Base-by-base conservation (phyloP, 23 red algal species). In the Gracilaria caudata region DNA sequence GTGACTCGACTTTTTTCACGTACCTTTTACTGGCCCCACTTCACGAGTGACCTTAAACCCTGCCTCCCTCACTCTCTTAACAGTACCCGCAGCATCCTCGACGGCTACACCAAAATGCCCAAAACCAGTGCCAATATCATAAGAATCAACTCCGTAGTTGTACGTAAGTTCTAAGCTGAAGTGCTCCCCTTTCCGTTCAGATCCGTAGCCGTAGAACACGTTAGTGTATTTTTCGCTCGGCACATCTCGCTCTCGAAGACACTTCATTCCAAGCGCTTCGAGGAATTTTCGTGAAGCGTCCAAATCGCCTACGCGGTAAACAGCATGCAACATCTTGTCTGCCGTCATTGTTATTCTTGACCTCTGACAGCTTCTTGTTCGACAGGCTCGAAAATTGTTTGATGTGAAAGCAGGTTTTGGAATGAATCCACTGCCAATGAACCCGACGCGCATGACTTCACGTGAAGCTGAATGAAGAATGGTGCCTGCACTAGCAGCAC, bases 261-360 rank as follows among this genome's bases (percentile, higher is more conserved):
- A 38, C 28, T 90, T 83, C 93, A 95, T 95, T 37, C 93, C 93
- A 5, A 95, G 64, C 2, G 74, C 81, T 26, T 83, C 64, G 8
- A 91, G 78, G 59, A 86, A 95, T 46, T 77, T 68, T 30, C 43
- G 32, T 40, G 85, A 87, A 16, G 68, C 43, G 33, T 86, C 85
- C 43, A 95, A 40, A 65, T 95, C 82, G 13, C 44, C 86, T 14
- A 95, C 93, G 32, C 93, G 93, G 54, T 91, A 95, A 23, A 95
- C 93, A 51, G 81, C 88, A 64, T 95, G 93, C 30, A 86, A 51
- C 93, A 95, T 84, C 59, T 95, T 95, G 32, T 73, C 36, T 25
- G 71, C 77, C 17, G 77, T n/a, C 77, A 80, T 80, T 38, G 77
- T 75, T 43, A 30, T 17, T 29, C 3, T 14, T 45, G 70, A 14